Conservation (phyloP, 495 filamentous ascomycete species). For the Penicillium coprophilum region DNA sequence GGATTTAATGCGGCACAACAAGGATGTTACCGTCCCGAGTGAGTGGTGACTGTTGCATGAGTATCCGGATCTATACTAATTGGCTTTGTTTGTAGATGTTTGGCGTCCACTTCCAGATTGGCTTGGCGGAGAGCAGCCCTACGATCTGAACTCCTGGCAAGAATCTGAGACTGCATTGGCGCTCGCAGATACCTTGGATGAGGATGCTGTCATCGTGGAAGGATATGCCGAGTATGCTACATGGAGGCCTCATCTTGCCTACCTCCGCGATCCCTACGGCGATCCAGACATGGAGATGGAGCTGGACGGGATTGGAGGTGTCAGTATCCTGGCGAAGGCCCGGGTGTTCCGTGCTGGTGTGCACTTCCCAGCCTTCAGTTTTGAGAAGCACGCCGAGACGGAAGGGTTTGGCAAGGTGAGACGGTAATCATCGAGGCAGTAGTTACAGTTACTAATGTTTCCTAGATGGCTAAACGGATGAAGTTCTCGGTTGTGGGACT, state of each 20-base stretch:
- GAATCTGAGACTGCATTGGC: conserved; percentile 96
- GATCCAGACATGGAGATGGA: conserved; percentile 99
- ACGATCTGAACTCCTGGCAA: conserved; percentile 99
- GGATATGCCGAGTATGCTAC: conserved; percentile 99
- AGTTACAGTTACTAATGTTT: conserved; percentile 30
- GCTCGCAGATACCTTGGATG: conserved; percentile 91
- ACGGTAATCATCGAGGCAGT: background rate
- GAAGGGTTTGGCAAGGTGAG: conserved; percentile 97
- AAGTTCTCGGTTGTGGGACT: conserved; percentile 93
- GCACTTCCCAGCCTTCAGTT: conserved; percentile 98
- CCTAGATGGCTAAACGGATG: conserved; percentile 95
- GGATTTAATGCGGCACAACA: conserved; percentile 98
- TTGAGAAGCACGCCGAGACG: conserved; percentile 98
- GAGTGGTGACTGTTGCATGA: conserved; percentile 44
- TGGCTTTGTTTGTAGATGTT: conserved; percentile 63
- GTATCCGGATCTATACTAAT: conserved; percentile 5
- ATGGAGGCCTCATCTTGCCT: conserved; percentile 96
- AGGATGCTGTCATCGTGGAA: conserved; percentile 99
- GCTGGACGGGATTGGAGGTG: conserved; percentile 94
- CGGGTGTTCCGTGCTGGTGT: conserved; percentile 91
- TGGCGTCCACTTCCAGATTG: conserved; percentile 98
- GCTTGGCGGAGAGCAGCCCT: conserved; percentile 98
- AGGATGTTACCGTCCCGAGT: conserved; percentile 99
- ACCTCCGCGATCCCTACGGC: conserved; percentile 94
- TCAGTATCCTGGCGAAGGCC: conserved; percentile 96